Percentiles rank a stretch among this genome's conserved stretches.
Evolutionary conservation across 164 flowering plant genomes (phyloP).

Genomic region (Stephania yunnanensis): DNA sequence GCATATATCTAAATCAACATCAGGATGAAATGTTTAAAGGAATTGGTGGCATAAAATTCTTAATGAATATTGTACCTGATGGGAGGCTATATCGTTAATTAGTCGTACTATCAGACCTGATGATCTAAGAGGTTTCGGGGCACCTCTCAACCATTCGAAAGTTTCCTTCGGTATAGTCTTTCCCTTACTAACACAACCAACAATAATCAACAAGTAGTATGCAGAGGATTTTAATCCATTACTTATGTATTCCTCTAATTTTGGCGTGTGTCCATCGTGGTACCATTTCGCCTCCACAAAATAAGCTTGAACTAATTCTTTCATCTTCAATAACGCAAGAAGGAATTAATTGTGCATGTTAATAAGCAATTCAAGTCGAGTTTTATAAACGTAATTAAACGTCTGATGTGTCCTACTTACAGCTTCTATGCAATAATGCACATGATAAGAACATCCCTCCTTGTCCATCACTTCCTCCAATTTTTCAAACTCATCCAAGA

Average conservation of each 20-base stretch:
- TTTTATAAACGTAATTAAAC: background rate
- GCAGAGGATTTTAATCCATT: background rate
- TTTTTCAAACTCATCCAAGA: constrained; percentile 20
- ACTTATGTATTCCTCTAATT: constrained; percentile 9
- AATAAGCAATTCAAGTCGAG: background rate
- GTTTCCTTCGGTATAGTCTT: constrained; percentile 3
- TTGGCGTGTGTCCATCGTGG: constrained; percentile 4
- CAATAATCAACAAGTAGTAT: background rate
- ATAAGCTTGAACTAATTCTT: constrained; percentile 1
- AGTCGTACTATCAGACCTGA: constrained; percentile 5
- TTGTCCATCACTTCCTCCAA: constrained; percentile 22
- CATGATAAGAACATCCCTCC: constrained; percentile 23
- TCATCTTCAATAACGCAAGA: constrained; percentile 5
- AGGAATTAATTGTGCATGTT: background rate
- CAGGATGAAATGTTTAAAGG: background rate
- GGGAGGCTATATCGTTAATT: constrained; percentile 6
- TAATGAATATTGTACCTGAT: constrained; percentile 2
- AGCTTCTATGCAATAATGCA: constrained; percentile 22
- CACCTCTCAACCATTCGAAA: background rate
- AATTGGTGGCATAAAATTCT: too few species aligned
- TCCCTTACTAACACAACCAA: constrained; percentile 4
- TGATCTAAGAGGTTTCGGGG: constrained; percentile 4
- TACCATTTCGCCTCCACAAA: constrained; percentile 11
- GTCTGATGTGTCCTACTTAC: constrained; percentile 17
- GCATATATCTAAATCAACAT: too few species aligned